These are phyloP conservation scores for Lasiosphaeria ovina DNA, from an alignment of 495 filamentous ascomycete genomes.

Conservation along the genomic window DNA sequence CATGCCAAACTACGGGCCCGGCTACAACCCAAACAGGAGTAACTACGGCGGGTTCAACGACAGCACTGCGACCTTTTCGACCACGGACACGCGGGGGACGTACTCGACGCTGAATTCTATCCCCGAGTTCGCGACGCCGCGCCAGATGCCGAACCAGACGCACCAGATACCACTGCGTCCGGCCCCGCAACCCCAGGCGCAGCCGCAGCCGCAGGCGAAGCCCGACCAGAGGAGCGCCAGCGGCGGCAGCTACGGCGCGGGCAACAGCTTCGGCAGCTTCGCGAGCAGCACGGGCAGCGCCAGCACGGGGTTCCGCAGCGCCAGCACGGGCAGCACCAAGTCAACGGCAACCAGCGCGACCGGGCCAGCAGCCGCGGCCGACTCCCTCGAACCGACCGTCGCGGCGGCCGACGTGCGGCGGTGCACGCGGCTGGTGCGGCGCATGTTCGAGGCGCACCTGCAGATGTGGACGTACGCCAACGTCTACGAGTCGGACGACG, in stretches of 20 bases:
- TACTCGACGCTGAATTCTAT: not conserved
- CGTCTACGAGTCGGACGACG: conserved; percentile 11
- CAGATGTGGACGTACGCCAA: conserved; percentile 15
- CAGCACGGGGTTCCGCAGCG: not conserved
- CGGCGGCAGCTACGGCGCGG: not conserved
- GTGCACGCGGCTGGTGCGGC: conserved; percentile 16
- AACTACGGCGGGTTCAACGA: not conserved
- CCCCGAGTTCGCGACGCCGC: conserved; percentile 4
- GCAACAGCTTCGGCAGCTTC: conserved; percentile 5
- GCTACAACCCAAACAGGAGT: not conserved
- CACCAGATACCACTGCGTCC: conserved; percentile 1
- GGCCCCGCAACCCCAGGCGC: not conserved
- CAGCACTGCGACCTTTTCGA: conserved; percentile 4
- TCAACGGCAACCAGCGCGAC: not conserved
- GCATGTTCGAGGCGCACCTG: conserved; percentile 16
- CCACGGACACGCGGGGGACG: not conserved
- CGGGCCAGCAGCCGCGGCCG: not conserved
- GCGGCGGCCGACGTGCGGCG: conserved; percentile 18
- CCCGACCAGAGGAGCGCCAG: not conserved
- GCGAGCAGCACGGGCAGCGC: not conserved
- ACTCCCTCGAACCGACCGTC: conserved; percentile 8
- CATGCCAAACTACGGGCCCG: not conserved
- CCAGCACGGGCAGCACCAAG: not conserved
- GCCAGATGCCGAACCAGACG: not conserved
- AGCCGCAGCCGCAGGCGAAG: not conserved